Base-by-base conservation (phyloP, 352 stramenopile species). In the Phytophthora pinifolia region DNA sequence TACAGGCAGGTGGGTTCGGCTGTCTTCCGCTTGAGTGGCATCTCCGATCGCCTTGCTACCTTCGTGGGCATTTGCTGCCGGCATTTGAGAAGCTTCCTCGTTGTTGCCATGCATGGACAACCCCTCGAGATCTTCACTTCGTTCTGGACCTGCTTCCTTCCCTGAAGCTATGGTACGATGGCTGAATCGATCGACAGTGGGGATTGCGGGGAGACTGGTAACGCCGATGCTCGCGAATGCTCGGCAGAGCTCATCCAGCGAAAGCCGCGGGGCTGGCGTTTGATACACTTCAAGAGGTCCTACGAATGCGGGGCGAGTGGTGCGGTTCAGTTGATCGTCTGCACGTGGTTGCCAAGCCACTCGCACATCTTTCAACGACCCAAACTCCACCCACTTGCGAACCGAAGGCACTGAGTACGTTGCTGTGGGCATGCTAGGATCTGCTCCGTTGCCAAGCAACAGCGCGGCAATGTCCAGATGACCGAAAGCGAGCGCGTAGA, bases 401-500 rank as follows among this genome's bases (percentile, higher is more conserved):
- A 82, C 34, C 2, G 81, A 91, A 33, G 81, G 61, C 8, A 65
- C 76, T 7, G 69, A 38, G 37, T 74, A 84, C 8, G 66, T 72
- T 15, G 79, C 67, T 14, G 78, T 78, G 2, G 80, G 63, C 30
- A 73, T 84, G 18, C 41, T 55, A 15, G 79, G 67, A 29, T 83
- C 62, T 9, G 74, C 80, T 20, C 78, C 79, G n/a, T 73, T 49
- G 5, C 62, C 31, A 4, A 79, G 35, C 38, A 89, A 43, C 1
- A 82, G 18, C 2, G 33, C 33, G 0, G 50, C 60, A 7, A 83
- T 60, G 9, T 81, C 55, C 20, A 41, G 46, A 46, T 87, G 66
- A 0, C 78, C 78, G 45, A 89, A 91, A 4, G 70, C 78, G 59
- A 88, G 72, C 8, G 79, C 81, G 20, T 89, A 91, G 9, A 73